Conservation (phyloP, 176 grass and related monocot species). For the Rhynchospora tenuis region DNA sequence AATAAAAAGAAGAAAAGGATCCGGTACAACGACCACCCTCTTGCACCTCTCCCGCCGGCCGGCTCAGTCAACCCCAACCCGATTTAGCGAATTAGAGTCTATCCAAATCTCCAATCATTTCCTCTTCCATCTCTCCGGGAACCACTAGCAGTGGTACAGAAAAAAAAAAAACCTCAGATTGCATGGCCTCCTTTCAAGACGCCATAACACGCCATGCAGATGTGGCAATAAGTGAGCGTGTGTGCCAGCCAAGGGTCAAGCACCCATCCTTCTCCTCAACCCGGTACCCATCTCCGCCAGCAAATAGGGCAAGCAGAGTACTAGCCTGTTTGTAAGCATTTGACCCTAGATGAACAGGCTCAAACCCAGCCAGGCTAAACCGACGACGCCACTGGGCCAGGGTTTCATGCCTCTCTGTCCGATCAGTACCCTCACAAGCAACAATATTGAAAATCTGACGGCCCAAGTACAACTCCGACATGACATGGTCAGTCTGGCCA, state of each 20-base stretch:
- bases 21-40: slow-evolving; percentile 15
- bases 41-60: slow-evolving; percentile 8
- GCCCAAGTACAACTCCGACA: slow-evolving; percentile 87
- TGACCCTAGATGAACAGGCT: slow-evolving; percentile 79
- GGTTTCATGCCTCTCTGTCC: slow-evolving; percentile 87
- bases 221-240: slow-evolving; percentile 84
- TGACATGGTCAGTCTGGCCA: slow-evolving; percentile 58
- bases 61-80: background rate
- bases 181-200: slow-evolving; percentile 7
- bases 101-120: background rate
- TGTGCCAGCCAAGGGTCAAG: slow-evolving; percentile 85
- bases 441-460: slow-evolving; percentile 97
- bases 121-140: background rate
- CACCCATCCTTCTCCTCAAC: slow-evolving; percentile 93
- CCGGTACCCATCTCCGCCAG: slow-evolving; percentile 80
- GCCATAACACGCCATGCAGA: slow-evolving; percentile 69
- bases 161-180: slow-evolving; percentile 9
- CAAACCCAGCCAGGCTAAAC: slow-evolving; percentile 57
- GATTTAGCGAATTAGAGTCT: background rate
- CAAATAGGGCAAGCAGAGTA: slow-evolving; percentile 81
- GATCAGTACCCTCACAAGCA: slow-evolving; percentile 71
- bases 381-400: slow-evolving; percentile 69
- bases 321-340: slow-evolving; percentile 97
- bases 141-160: background rate
- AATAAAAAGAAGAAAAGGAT: background rate